These are phyloP conservation scores for Brachypodium distachyon DNA, from an alignment of 202 grass and related monocot species.

Conservation along the genomic window DNA sequence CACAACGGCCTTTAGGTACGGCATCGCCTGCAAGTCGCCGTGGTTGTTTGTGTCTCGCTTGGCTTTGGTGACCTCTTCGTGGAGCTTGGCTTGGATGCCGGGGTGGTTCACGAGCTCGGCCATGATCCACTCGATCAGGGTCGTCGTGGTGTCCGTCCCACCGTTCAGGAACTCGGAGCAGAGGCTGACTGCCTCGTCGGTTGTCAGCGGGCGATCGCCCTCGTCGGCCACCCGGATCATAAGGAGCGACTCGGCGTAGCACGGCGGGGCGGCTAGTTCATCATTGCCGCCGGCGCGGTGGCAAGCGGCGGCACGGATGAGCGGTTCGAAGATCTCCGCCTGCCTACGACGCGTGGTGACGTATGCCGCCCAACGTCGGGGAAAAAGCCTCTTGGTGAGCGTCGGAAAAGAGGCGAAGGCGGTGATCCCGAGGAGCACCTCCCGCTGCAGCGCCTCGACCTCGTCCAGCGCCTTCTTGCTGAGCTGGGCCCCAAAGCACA, in stretches of 20 bases:
- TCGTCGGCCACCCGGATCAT: background rate
- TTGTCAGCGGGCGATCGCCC: background rate
- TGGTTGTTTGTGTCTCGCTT: no score
- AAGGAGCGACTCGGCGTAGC: background rate
- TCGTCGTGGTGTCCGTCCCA: no score
- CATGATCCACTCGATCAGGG: no score
- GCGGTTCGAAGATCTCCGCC: background rate
- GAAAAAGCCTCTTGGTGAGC: background rate
- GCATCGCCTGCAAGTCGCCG: no score
- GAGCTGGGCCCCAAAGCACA: constrained; percentile 14
- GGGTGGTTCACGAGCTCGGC: no score
- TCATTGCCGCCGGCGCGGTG: background rate
- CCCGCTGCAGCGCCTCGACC: background rate
- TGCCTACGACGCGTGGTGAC: background rate
- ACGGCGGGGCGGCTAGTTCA: background rate
- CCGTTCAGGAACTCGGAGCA: background rate
- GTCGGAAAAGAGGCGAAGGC: background rate
- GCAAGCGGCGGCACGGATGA: background rate
- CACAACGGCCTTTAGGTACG: no score
- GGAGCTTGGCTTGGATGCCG: no score
- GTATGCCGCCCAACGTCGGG: background rate
- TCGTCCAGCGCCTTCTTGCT: background rate
- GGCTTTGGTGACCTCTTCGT: no score
- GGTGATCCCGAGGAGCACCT: background rate
- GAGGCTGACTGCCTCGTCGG: background rate